Base-by-base conservation (phyloP, 2,329 filamentous ascomycete genomes). In the Curvularia sp. region DNA sequence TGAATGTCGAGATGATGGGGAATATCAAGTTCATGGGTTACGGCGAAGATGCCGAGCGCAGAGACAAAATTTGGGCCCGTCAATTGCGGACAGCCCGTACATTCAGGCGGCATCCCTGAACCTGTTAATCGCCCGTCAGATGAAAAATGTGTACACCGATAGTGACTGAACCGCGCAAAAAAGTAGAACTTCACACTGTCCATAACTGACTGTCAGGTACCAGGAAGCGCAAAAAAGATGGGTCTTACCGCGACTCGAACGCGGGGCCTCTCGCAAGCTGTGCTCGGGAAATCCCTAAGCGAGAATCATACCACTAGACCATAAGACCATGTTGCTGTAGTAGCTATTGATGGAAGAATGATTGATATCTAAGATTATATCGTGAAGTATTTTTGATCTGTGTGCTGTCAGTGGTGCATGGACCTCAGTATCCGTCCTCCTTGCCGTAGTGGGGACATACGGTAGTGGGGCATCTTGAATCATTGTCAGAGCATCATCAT, bases 291-390 rank as follows among this genome's bases (percentile, higher is more conserved):
- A 55, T 74, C 85, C 85, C 86, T 88, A 87, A 87, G 86, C 85
- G 85, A 86, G 85, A 87, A 88, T 87, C 85, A 87, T 88, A 87
- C 85, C 85, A 84, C 85, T 86, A 86, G 84, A 58, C 41, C 42
- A 44, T 44, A 44, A 44, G 42, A 44, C 42, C 42, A 20, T 1
- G n/a, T n/a, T n/a, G 30, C 48, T 52, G 10, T 28, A 47, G 35
- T 26, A 42, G 22, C 26, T 57, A 24, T 53, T 53, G 55, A 57
- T 57, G 49, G 15, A 35, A 28, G 0, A 7, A 38, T 0, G 1
- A 4, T 0, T 0, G 12, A 26, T n/a, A 7, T 38, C 1, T 1
- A 6, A 2, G 0, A 0, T 0, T 5, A 10, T 43, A 57, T 57
- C 28, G 9, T 22, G n/a, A 33, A 1, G 8, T 30, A 12, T 31